Evolutionary conservation across 352 stramenopile genomes (phyloP).

Genomic region (Nannochloropsis limnetica): DNA sequence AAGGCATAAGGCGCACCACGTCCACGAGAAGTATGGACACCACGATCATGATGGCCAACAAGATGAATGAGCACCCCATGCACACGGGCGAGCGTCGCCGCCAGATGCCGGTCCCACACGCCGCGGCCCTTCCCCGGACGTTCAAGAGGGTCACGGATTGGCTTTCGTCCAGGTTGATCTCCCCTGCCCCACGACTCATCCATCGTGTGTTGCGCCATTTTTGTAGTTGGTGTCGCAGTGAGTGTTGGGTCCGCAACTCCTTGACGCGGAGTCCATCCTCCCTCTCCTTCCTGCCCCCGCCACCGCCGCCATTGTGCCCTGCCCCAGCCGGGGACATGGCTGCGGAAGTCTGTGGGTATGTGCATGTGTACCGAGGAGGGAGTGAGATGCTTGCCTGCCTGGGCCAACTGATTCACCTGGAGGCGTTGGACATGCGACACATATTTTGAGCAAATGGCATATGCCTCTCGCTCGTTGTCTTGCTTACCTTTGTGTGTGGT

Average conservation of each 20-base stretch:
- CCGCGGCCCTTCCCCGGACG: neutral
- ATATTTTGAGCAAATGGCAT: neutral
- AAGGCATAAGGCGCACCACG: neutral
- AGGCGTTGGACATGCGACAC: neutral
- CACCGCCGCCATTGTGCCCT: neutral
- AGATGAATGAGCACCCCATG: neutral
- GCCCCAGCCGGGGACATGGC: neutral
- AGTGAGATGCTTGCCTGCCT: neutral
- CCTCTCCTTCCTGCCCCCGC: neutral
- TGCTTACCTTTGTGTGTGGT: too few species aligned
- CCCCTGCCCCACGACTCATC: neutral
- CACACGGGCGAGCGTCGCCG: neutral
- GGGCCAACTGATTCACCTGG: neutral
- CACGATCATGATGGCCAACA: neutral
- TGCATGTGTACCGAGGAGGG: neutral
- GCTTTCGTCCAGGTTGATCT: slow-evolving; percentile 30
- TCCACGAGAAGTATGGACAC: slow-evolving; percentile 2
- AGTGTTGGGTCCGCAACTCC: neutral
- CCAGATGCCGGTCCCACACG: neutral
- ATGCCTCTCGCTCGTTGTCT: neutral
- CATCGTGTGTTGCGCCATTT: neutral
- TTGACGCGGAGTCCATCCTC: neutral
- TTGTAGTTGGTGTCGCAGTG: slow-evolving; percentile 6
- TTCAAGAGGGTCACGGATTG: neutral
- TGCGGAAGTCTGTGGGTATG: neutral